Percentiles rank a stretch among this genome's conserved stretches.
These are phyloP conservation scores for Dictyostelium intermedium DNA, from an alignment of 78 protist genomes.

Conservation along the genomic window DNA sequence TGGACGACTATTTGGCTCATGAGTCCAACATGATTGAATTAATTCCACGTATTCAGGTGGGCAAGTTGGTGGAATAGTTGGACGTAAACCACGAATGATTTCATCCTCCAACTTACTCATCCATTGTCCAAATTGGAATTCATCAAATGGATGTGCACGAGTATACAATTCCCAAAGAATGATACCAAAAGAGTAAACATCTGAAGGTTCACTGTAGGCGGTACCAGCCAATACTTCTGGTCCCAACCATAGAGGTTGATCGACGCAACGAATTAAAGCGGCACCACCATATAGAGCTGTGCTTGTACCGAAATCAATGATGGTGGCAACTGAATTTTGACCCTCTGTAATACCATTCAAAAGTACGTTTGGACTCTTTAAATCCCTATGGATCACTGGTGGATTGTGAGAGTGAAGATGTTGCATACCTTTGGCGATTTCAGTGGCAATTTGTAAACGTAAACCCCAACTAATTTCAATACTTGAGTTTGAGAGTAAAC, in stretches of 20 bases:
- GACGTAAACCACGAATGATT: constrained; percentile 73
- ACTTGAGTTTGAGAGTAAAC: constrained; percentile 33
- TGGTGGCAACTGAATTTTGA: constrained; percentile 15
- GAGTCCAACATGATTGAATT: constrained; percentile 74
- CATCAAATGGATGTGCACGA: constrained; percentile 76
- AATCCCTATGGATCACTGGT: constrained; percentile 87
- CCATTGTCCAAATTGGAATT: constrained; percentile 79
- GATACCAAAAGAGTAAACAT: constrained; percentile 83
- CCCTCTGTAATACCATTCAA: constrained; percentile 51
- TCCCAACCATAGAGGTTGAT: constrained; percentile 80
- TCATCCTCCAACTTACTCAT: constrained; percentile 75
- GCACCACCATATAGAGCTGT: constrained; percentile 68
- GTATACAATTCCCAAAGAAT: constrained; percentile 80
- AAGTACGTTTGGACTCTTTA: constrained; percentile 87
- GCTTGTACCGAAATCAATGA: constrained; percentile 65
- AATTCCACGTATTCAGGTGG: constrained; percentile 65
- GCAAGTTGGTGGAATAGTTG: constrained; percentile 65
- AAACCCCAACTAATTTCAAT: constrained; percentile 60
- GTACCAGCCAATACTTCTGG: constrained; percentile 72
- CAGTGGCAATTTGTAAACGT: constrained; percentile 83
- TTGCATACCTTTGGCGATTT: constrained; percentile 89
- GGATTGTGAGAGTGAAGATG: constrained; percentile 88
- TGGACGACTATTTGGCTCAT: constrained; percentile 71
- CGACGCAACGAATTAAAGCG: constrained; percentile 62
- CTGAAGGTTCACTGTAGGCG: constrained; percentile 55